Percentiles rank a stretch among this genome's conserved stretches.
Conservation (phyloP, 805 yeast genomes). For the Candida corydali region DNA sequence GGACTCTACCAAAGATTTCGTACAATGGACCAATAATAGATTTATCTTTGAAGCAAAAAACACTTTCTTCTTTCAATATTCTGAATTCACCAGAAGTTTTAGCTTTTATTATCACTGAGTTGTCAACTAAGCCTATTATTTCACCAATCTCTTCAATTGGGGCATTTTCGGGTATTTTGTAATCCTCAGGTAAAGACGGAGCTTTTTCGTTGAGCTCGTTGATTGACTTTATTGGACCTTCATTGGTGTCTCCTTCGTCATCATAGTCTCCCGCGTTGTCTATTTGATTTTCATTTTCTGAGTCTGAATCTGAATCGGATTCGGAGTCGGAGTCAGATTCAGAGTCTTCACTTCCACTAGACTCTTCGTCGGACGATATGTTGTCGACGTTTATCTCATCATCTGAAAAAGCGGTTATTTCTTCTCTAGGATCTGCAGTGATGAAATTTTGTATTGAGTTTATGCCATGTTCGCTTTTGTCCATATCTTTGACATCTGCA, state of each 20-base stretch:
- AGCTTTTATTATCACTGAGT: constrained; percentile 69
- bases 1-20: constrained; percentile 88
- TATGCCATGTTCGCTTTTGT: not conserved
- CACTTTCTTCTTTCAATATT: constrained; percentile 74
- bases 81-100: constrained; percentile 76
- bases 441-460: not conserved
- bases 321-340: constrained; percentile 15
- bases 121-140: constrained; percentile 65
- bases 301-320: constrained; percentile 15
- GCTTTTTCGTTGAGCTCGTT: constrained; percentile 75
- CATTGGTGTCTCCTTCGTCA: constrained; percentile 40
- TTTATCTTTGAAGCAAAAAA: constrained; percentile 73
- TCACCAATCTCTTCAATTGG: constrained; percentile 72
- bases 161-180: constrained; percentile 52
- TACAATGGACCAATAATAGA: constrained; percentile 70
- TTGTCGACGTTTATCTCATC: constrained; percentile 23
- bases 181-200: constrained; percentile 64
- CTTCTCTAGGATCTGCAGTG: constrained; percentile 1
- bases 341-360: constrained; percentile 5
- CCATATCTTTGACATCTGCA: not conserved
- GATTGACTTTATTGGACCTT: constrained; percentile 71
- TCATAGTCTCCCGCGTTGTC: constrained; percentile 46
- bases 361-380: constrained; percentile 10
- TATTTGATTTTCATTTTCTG: constrained; percentile 53
- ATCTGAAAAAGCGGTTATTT: constrained; percentile 17